A percentile compares a stretch with the other conserved stretches of the same genome.
phyloP scores from a whole-genome alignment of 2,329 filamentous ascomycete species.

The Helminthosporium solani region DNA sequence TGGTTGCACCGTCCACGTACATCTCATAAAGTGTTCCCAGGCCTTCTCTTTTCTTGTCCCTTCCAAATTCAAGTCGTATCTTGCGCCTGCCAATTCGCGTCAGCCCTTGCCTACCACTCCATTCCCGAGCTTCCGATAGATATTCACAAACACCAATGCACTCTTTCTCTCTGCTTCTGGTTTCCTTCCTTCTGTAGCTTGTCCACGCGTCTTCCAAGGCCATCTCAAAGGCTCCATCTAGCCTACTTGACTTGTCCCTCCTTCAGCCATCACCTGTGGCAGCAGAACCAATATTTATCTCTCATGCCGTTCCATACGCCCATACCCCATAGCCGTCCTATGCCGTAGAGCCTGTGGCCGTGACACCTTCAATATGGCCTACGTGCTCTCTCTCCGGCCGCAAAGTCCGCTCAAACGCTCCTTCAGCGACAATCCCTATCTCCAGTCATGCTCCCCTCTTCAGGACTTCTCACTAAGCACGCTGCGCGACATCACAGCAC shows the following conservation, averaged over 20 bases:
- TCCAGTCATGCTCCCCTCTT: conserved; percentile 36
- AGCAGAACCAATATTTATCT: conserved; percentile 42
- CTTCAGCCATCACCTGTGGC: conserved; percentile 30
- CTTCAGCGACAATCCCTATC: conserved; percentile 44
- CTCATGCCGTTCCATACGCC: conserved; percentile 31
- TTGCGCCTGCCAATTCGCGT: conserved; percentile 20
- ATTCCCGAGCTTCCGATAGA: conserved; percentile 1
- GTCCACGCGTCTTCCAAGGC: conserved; percentile 10
- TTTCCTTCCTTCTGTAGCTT: conserved; percentile 15
- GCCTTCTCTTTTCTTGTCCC: not conserved
- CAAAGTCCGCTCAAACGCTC: conserved; percentile 45
- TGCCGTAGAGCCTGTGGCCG: conserved; percentile 22
- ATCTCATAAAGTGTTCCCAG: not conserved
- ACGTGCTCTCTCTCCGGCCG: conserved; percentile 42
- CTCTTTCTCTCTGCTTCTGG: conserved; percentile 6
- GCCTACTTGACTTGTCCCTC: conserved; percentile 21
- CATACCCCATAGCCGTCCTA: conserved; percentile 19
- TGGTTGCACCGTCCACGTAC: too few species aligned
- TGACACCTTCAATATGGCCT: conserved; percentile 36
- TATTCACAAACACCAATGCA: conserved; percentile 1
- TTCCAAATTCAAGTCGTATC: not conserved
- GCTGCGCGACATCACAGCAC: conserved; percentile 29
- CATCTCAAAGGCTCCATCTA: conserved; percentile 13
- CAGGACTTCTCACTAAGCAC: conserved; percentile 25
- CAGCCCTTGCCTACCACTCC: conserved; percentile 21